Evolutionary conservation across 345 rosid genomes (phyloP), one percentile per base, ranked within the genome.

Genomic region (Luvunga scandens): DNA sequence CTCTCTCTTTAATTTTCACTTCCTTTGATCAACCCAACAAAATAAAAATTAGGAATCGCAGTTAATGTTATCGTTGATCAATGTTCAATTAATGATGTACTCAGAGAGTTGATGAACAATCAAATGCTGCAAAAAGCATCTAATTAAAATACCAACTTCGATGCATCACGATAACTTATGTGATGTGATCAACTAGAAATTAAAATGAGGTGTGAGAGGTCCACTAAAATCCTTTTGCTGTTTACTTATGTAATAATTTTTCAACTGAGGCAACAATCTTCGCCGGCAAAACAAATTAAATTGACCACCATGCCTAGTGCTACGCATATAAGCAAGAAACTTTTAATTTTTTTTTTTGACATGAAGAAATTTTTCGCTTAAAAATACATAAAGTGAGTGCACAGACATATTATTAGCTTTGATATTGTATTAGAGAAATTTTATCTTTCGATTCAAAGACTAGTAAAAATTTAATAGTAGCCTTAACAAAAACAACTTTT

Each of bases 11-110:
- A 24, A 53, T 53, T 53, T 0, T 45, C 50, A 45, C 50, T 45
- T 45, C 18, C 25, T 55, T 74, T 31, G 62, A 66, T 83, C 50
- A 45, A 78, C 31, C 72, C 56, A 63, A 73, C 75, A 60, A 74
- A 53, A 9, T 9, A 13, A 76, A 55, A 65, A 66, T 64, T 75
- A 61, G 79, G 66, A 68, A 79, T 76, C 83, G 62, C 81, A 62
- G 72, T 75, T 75, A 76, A 56, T 55, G 72, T 34, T 61, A 53
- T 55, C 79, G 48, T 75, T 14, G 53, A 55, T 66, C 72, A 66
- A 66, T 53, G 79, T 30, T 53, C 79, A 48, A 57, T 34, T 72
- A 81, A 61, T 30, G 64, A 14, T 55, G 7, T 45, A 3, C 18
- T 42, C 63, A 55, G 9, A 39, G 9, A 30, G 59, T 71, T 70